phyloP scores from a whole-genome alignment of 495 filamentous ascomycete species.

The Talaromyces stipitatus region DNA sequence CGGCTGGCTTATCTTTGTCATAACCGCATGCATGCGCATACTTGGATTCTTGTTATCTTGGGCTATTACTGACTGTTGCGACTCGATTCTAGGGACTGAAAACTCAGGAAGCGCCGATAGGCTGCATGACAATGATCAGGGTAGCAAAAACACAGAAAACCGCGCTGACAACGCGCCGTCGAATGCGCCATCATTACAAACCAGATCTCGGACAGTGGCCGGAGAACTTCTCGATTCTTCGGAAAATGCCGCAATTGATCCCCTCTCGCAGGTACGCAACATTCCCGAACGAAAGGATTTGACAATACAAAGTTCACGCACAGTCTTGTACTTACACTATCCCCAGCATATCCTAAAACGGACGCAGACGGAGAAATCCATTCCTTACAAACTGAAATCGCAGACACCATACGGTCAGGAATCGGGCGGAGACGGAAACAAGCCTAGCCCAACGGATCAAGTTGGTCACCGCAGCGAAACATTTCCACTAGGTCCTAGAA shows the following conservation, averaged over 20 bases:
- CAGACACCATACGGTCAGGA: slow-evolving; percentile 45
- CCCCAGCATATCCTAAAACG: slow-evolving; percentile 70
- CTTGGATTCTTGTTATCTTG: background rate
- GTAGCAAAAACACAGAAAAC: slow-evolving; percentile 5
- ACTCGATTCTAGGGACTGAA: background rate
- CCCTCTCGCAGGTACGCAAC: slow-evolving; percentile 1
- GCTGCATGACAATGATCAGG: slow-evolving; percentile 4
- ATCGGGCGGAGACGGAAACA: slow-evolving; percentile 42
- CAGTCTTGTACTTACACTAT: slow-evolving; percentile 12
- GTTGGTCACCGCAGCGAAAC: slow-evolving; percentile 28
- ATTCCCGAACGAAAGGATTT: background rate
- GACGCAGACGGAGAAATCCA: slow-evolving; percentile 67
- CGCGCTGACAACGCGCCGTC: background rate
- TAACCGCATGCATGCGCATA: background rate
- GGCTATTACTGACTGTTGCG: background rate
- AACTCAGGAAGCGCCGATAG: background rate
- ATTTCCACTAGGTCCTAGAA: slow-evolving; percentile 41
- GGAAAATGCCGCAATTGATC: background rate
- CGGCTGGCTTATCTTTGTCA: background rate
- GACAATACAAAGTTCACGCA: slow-evolving; percentile 6
- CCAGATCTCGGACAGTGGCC: background rate
- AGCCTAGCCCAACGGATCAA: slow-evolving; percentile 25
- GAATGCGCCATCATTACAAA: background rate
- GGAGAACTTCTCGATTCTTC: background rate
- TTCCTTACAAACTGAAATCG: slow-evolving; percentile 58